These are phyloP conservation scores for Ophiostoma montium DNA, from an alignment of 2,329 filamentous ascomycete genomes.

Conservation along the genomic window DNA sequence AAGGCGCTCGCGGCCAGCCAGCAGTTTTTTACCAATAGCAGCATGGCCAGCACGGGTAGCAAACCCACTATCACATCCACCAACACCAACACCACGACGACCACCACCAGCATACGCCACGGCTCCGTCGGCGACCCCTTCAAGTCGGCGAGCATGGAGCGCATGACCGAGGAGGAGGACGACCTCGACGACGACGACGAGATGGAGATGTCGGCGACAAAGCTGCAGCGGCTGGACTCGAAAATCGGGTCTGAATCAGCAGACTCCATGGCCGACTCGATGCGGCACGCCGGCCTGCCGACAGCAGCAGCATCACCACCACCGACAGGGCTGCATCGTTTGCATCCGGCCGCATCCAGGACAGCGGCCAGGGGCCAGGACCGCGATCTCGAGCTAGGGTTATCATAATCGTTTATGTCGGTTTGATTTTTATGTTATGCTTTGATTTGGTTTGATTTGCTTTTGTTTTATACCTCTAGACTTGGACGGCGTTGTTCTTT, in stretches of 20 bases:
- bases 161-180: slow-evolving; percentile 3
- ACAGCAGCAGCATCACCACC: not conserved
- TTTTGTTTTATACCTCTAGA: not conserved
- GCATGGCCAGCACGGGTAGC: not conserved
- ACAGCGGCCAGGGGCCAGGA: not conserved
- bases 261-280: not conserved
- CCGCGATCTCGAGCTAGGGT: slow-evolving; percentile 1
- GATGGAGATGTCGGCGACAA: not conserved
- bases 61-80: too few relatives aligned
- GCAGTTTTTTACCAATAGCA: not conserved
- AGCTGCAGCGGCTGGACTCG: not conserved
- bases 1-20: not conserved
- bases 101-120: not conserved
- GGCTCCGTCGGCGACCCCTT: slow-evolving; percentile 1
- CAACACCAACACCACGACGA: not conserved
- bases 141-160: slow-evolving; percentile 8
- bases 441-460: not conserved
- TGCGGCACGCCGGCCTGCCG: not conserved
- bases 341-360: not conserved
- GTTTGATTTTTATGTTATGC: not conserved
- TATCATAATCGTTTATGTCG: too few relatives aligned
- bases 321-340: not conserved
- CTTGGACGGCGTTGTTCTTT: not conserved
- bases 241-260: not conserved
- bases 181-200: not conserved